Evolutionary conservation across 2,329 filamentous ascomycete genomes (phyloP), one percentile per base, ranked within the genome.

Genomic region (Aaosphaeria pasadenensis): DNA sequence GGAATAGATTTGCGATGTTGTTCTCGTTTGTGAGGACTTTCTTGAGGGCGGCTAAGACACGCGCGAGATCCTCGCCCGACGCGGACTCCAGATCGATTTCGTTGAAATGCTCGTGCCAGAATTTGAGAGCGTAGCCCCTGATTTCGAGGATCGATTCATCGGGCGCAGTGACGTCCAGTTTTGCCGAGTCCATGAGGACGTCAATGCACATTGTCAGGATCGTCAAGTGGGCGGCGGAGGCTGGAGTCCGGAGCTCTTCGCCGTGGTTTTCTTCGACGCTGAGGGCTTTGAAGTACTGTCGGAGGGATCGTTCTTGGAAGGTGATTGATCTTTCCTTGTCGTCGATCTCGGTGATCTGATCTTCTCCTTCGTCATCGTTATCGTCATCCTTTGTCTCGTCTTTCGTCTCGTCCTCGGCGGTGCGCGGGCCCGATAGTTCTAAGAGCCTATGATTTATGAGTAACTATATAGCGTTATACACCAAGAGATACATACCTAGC

Each of bases 261-360:
- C 50, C 52, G 9, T 55, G 31, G 9, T 51, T 39, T 7, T 51
- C 46, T 30, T 54, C 52, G 1, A 54, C 50, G 6, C 43, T 51
- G 17, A 54, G 44, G 17, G 48, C 51, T 41, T 46, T 52, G 48
- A 60, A 62, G 40, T 58, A 60, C 32, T 62, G 44, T 4, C 58
- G 51, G 4, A 60, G 42, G 11, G 57, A 55, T 5, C 59, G 48
- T 30, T 62, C 58, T 46, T 62, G 57, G 35, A 60, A 60, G 6
- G 47, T 51, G 5, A 62, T 32, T 30, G 57, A 42, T 6, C 44
- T 30, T 5, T 47, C 29, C 11, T 43, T 54, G 4, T 49, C 39
- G 30, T 59, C 54, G 2, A 47, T 33, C 9, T 46, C 49, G 2
- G n/a, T 4, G 0, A 49, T 44, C 9, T 51, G 39, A 9, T 42